A percentile compares a stretch with the other conserved stretches of the same genome.
phyloP scores from a whole-genome alignment of 176 grass and related monocot genomes.

The Calamus simplicifolius region DNA sequence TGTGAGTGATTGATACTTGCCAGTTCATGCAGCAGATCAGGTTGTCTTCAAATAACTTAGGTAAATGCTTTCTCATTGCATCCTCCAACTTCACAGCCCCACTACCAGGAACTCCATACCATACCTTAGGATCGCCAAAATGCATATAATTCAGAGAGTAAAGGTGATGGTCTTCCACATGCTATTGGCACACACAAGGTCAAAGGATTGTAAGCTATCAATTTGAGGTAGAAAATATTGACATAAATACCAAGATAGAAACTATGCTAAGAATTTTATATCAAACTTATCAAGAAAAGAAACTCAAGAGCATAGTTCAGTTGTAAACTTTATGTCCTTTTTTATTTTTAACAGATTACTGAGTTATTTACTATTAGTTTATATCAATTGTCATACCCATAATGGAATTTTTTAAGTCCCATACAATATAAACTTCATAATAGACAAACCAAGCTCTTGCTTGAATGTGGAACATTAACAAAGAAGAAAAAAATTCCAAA shows the following conservation, averaged over 20 bases:
- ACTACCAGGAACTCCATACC: conserved; percentile 73
- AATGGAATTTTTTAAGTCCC: too few relatives aligned
- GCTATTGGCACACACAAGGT: conserved; percentile 39
- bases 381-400: too few relatives aligned
- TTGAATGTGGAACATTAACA: background rate
- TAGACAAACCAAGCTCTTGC: too few relatives aligned
- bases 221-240: background rate
- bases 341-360: too few relatives aligned
- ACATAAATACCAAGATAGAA: too few relatives aligned
- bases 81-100: conserved; percentile 76
- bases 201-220: background rate
- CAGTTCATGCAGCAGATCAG: conserved; percentile 93
- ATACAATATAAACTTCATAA: too few relatives aligned
- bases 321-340: too few relatives aligned
- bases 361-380: too few relatives aligned
- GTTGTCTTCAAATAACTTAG: conserved; percentile 86
- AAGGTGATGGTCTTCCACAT: conserved; percentile 96
- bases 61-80: conserved; percentile 82
- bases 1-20: conserved; percentile 24
- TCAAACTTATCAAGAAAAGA: too few relatives aligned
- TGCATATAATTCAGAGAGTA: conserved; percentile 99
- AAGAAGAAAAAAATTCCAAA: background rate
- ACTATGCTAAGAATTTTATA: too few relatives aligned
- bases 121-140: conserved; percentile 93
- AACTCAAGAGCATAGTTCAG: too few relatives aligned